Evolutionary conservation across 2,329 filamentous ascomycete genomes (phyloP).

Genomic region (Colletotrichum sp.): DNA sequence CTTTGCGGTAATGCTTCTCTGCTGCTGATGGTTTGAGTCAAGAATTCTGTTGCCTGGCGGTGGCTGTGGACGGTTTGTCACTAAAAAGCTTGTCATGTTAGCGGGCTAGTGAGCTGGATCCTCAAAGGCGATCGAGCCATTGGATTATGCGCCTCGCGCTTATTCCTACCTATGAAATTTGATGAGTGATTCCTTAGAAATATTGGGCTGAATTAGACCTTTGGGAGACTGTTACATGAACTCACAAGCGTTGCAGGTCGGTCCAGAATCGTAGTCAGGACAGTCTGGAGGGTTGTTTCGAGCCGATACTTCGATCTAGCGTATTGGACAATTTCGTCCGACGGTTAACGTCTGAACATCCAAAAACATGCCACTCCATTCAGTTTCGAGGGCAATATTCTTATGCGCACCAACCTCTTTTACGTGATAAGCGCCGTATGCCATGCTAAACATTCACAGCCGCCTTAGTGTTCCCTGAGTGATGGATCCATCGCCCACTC

Average conservation of each 20-base stretch:
- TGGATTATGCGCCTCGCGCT: not conserved
- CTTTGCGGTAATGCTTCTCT: not conserved
- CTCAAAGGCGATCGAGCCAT: not conserved
- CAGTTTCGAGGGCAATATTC: not conserved
- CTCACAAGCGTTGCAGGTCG: not conserved
- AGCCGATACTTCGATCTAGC: not conserved
- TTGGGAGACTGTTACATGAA: not conserved
- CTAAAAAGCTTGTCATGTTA: not conserved
- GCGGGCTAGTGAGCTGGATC: not conserved
- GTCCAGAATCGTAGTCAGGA: not conserved
- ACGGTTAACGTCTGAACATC: not conserved
- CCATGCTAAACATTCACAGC: not conserved
- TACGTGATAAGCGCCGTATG: not conserved
- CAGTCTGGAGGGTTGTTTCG: not conserved
- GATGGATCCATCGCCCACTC: not conserved
- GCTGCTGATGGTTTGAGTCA: not conserved
- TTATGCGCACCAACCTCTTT: not conserved
- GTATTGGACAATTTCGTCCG: not conserved
- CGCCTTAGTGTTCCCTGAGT: not conserved
- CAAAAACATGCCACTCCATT: not conserved
- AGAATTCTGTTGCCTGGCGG: not conserved
- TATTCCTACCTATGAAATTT: not conserved
- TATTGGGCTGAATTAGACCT: not conserved
- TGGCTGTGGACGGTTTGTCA: not conserved
- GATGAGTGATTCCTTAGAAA: not conserved